A percentile compares a stretch with the other conserved stretches of the same genome.
phyloP scores from a whole-genome alignment of 2,329 filamentous ascomycete species.

The Zymoseptoria ardabiliae region DNA sequence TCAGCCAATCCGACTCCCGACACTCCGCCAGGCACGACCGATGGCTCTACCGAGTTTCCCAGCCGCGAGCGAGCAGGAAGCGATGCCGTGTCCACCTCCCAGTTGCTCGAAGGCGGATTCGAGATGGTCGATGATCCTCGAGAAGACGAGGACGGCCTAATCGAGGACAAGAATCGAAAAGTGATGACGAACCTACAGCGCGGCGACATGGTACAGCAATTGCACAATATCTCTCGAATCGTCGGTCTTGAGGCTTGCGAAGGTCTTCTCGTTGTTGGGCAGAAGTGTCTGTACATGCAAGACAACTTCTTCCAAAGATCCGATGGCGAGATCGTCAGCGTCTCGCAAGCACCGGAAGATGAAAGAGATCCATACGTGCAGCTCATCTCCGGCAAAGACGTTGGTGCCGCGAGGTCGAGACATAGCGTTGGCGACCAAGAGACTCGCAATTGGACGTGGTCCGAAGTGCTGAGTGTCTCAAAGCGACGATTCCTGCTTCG shows the following conservation, averaged over 20 bases:
- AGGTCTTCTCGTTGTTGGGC: conserved; percentile 86
- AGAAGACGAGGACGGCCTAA: conserved; percentile 70
- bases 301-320: conserved; percentile 94
- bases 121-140: conserved; percentile 93
- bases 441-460: conserved; percentile 86
- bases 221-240: conserved; percentile 92
- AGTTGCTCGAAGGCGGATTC: conserved; percentile 73
- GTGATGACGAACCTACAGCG: conserved; percentile 90
- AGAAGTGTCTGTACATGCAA: conserved; percentile 85
- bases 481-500: conserved; percentile 93
- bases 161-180: conserved; percentile 93
- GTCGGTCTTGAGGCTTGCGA: conserved; percentile 90
- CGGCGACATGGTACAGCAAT: conserved; percentile 84
- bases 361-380: conserved; percentile 93
- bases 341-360: conserved; percentile 84
- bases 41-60: conserved; percentile 21
- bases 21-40: conserved; percentile 9
- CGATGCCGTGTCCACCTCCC: conserved; percentile 36
- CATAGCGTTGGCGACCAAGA: conserved; percentile 58
- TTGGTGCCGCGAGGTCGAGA: conserved; percentile 47
- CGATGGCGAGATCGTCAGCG: conserved; percentile 93
- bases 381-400: conserved; percentile 75
- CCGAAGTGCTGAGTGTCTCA: conserved; percentile 87
- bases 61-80: conserved; percentile 29
- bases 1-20: conserved; percentile 8